These are phyloP conservation scores for Solanum hybrid DNA, from an alignment of 305 asterid species.

Conservation along the genomic window DNA sequence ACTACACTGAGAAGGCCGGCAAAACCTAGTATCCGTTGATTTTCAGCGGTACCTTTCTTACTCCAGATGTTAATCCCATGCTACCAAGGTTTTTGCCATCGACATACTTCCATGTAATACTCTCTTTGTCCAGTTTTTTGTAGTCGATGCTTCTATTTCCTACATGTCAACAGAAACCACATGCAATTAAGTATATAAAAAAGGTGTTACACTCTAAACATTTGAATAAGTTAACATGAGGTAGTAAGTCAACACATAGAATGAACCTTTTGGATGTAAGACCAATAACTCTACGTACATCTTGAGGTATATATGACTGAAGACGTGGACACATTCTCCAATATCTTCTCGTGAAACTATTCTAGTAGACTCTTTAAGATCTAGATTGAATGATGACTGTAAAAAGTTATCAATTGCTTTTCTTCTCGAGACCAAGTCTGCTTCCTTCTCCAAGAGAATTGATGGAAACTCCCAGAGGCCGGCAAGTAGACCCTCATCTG, in stretches of 20 bases:
- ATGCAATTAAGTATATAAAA: constrained; percentile 9
- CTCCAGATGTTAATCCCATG: constrained; percentile 91
- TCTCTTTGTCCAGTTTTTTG: constrained; percentile 24
- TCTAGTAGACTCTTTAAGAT: constrained; percentile 36
- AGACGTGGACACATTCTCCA: constrained; percentile 71
- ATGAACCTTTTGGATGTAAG: constrained; percentile 45
- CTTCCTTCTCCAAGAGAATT: constrained; percentile 62
- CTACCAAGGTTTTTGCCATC: constrained; percentile 51
- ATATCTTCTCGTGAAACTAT: constrained; percentile 73
- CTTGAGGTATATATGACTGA: constrained; percentile 86
- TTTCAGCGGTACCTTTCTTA: constrained; percentile 64
- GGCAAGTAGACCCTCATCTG: constrained; percentile 84
- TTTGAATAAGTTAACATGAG: neutral
- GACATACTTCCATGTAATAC: constrained; percentile 59
- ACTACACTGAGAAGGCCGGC: neutral
- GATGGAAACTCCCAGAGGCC: constrained; percentile 99
- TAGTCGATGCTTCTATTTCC: constrained; percentile 28
- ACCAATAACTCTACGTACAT: constrained; percentile 72
- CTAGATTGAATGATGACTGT: constrained; percentile 57
- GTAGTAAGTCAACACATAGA: neutral
- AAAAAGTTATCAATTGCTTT: constrained; percentile 48
- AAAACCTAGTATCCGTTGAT: neutral
- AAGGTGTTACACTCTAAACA: neutral
- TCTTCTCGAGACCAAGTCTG: constrained; percentile 51
- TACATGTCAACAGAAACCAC: constrained; percentile 29